phyloP scores from a whole-genome alignment of 208 protist genomes.

The Trypanosoma avium region DNA sequence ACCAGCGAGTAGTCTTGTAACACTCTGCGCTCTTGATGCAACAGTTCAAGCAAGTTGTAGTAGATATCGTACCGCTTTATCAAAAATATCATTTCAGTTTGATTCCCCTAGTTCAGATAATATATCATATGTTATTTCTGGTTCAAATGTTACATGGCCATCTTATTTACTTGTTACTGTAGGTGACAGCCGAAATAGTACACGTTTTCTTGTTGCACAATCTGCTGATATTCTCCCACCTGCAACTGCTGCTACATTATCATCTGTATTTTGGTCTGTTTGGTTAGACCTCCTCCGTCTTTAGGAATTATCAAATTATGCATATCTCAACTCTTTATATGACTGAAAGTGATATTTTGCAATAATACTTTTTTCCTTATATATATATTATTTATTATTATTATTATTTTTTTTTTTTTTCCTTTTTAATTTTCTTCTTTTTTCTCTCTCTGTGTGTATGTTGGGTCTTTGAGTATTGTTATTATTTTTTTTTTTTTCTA shows the following conservation, averaged over 20 bases:
- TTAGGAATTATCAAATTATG: too few species aligned
- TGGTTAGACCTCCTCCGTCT: slow-evolving; percentile 23
- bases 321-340: too few species aligned
- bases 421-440: slow-evolving; percentile 3
- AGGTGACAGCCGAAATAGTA: background rate
- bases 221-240: background rate
- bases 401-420: slow-evolving; percentile 3
- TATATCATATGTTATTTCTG: slow-evolving; percentile 7
- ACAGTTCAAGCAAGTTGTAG: slow-evolving; percentile 9
- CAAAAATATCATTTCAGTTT: slow-evolving; percentile 6
- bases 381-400: slow-evolving; percentile 7
- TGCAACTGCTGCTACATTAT: background rate
- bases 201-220: background rate
- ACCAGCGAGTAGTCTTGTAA: slow-evolving; percentile 24
- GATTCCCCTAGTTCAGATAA: background rate
- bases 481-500: slow-evolving; percentile 1
- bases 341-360: too few species aligned
- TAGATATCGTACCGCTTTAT: slow-evolving; percentile 10
- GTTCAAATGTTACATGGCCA: slow-evolving; percentile 23
- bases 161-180: slow-evolving; percentile 5
- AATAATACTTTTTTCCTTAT: slow-evolving; percentile 9
- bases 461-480: slow-evolving; percentile 9
- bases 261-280: slow-evolving; percentile 21
- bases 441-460: background rate
- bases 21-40: slow-evolving; percentile 24